Evolutionary conservation across 129 eudicot species (phyloP).

Genomic region (Scalesia atractyloides): DNA sequence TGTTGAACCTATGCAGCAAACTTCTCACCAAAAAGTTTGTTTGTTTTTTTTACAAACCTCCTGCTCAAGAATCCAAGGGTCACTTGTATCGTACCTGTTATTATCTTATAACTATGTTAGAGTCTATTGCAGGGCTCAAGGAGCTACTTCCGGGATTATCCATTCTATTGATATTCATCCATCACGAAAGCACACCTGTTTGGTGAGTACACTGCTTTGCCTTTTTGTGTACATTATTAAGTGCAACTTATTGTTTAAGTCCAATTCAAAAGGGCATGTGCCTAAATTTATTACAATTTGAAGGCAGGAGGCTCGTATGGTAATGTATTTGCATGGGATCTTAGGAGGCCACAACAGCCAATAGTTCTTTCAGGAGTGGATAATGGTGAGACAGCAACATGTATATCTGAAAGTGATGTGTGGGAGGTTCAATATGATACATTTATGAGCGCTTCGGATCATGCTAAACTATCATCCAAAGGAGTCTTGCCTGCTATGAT

Average conservation of each 20-base stretch:
- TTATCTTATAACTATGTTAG: slow-evolving; percentile 7
- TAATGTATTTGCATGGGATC: slow-evolving; percentile 92
- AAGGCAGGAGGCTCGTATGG: slow-evolving; percentile 99
- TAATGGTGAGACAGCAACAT: slow-evolving; percentile 30
- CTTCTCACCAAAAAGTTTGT: slow-evolving; percentile 1
- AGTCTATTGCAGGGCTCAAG: slow-evolving; percentile 58
- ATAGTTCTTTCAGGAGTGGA: slow-evolving; percentile 74
- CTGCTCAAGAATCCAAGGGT: background rate
- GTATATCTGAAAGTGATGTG: slow-evolving; percentile 74
- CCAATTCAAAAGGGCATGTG: background rate
- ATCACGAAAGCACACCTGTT: slow-evolving; percentile 87
- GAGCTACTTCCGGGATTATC: slow-evolving; percentile 64
- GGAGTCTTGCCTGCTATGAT: slow-evolving; percentile 84
- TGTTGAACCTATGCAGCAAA: background rate
- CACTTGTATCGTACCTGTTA: background rate
- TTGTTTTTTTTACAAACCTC: background rate
- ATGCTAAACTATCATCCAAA: slow-evolving; percentile 53
- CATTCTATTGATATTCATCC: slow-evolving; percentile 92
- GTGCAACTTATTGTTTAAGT: background rate
- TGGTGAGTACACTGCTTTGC: slow-evolving; percentile 49
- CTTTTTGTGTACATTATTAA: background rate
- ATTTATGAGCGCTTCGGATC: slow-evolving; percentile 60
- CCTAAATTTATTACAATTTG: slow-evolving; percentile 2
- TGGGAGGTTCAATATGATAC: slow-evolving; percentile 97
- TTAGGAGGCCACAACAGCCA: slow-evolving; percentile 76